These are phyloP conservation scores for Pythium guiyangense DNA, from an alignment of 352 stramenopile genomes.

Conservation along the genomic window DNA sequence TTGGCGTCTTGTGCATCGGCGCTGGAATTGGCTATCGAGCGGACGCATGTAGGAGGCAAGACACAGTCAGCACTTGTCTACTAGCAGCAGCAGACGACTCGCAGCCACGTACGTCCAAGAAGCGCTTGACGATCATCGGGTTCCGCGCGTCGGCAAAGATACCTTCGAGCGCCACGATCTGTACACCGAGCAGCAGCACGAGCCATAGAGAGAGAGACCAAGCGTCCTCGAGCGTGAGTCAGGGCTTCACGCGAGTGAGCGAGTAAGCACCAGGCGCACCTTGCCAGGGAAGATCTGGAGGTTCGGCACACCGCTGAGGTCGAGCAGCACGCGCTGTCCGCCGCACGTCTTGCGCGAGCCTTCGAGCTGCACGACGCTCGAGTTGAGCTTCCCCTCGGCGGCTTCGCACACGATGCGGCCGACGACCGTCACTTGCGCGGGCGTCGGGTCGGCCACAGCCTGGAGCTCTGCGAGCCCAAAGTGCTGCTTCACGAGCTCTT, in stretches of 20 bases:
- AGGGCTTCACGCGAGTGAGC: not conserved
- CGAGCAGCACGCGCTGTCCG: constrained; percentile 71
- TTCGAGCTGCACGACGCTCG: constrained; percentile 79
- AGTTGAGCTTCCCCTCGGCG: constrained; percentile 78
- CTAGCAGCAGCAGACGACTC: not conserved
- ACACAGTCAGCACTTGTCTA: not conserved
- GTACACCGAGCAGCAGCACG: constrained; percentile 8
- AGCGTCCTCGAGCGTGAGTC: not conserved
- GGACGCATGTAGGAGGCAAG: not conserved
- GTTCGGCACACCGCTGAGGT: constrained; percentile 60
- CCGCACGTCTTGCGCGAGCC: constrained; percentile 78
- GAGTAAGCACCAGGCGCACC: constrained; percentile 22
- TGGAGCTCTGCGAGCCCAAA: constrained; percentile 61
- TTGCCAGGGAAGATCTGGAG: constrained; percentile 84
- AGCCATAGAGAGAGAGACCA: not conserved
- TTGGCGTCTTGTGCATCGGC: constrained; percentile 37
- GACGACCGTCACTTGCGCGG: constrained; percentile 69
- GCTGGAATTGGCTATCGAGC: constrained; percentile 45
- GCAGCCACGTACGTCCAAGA: constrained; percentile 51
- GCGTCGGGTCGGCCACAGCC: constrained; percentile 68
- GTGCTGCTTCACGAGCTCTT: constrained; percentile 62
- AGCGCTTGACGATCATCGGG: constrained; percentile 71
- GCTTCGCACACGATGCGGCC: constrained; percentile 82
- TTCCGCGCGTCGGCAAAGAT: constrained; percentile 65
- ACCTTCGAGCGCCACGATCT: constrained; percentile 82